These are phyloP conservation scores for Phyllosticta ampelicida DNA, from an alignment of 2,329 filamentous ascomycete species.

Conservation along the genomic window DNA sequence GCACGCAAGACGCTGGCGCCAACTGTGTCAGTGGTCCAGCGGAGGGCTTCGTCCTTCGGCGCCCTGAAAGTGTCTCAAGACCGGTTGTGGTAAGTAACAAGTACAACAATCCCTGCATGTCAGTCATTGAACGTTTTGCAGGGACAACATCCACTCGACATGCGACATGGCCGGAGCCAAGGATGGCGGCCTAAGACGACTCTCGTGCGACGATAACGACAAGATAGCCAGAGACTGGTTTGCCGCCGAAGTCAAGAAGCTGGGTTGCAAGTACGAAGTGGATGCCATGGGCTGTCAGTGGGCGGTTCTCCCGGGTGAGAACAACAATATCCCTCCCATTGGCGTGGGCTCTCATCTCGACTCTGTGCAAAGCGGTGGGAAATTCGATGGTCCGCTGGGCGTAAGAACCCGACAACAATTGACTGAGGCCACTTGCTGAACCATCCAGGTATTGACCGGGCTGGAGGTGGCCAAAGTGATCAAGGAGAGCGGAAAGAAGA, in stretches of 20 bases:
- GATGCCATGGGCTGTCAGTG: slow-evolving; percentile 15
- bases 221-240: slow-evolving; percentile 14
- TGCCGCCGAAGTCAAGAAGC: slow-evolving; percentile 10
- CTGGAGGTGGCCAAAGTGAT: slow-evolving; percentile 15
- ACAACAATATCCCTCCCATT: slow-evolving; percentile 17
- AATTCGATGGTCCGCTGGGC: slow-evolving; percentile 14
- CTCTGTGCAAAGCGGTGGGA: slow-evolving; percentile 14
- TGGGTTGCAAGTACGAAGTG: slow-evolving; percentile 12
- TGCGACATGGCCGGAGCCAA: not conserved
- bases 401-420: not conserved
- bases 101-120: not conserved
- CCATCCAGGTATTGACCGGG: slow-evolving; percentile 4
- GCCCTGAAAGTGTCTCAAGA: not conserved
- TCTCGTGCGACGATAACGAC: slow-evolving; percentile 14
- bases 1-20: not conserved
- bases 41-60: not conserved
- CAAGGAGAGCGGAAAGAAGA: slow-evolving; percentile 22
- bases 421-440: not conserved
- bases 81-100: not conserved
- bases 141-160: not conserved
- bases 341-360: slow-evolving; percentile 20
- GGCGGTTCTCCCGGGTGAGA: slow-evolving; percentile 12
- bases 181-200: slow-evolving; percentile 12
- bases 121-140: not conserved
- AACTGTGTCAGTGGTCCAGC: not conserved